A percentile compares a stretch with the other conserved stretches of the same genome.
Evolutionary conservation across 768 basidiomycete genomes (phyloP).

Genomic region (Rhodotorula graminis): DNA sequence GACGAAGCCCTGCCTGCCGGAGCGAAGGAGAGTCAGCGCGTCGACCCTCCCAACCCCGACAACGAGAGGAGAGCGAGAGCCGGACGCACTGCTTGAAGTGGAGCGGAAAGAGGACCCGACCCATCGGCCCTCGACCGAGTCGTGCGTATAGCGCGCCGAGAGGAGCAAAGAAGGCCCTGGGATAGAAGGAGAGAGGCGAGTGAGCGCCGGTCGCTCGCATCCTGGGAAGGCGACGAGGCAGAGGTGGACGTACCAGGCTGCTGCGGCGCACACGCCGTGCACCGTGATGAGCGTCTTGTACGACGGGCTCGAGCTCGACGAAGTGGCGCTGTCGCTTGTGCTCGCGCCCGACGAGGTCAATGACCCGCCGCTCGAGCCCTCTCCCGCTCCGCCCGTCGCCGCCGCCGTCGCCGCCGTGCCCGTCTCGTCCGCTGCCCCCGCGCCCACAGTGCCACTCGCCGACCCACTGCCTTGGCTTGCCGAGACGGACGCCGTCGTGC

Average conservation of each 20-base stretch:
- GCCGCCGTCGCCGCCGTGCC: too few relatives aligned
- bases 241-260: slow-evolving; percentile 8
- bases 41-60: not conserved
- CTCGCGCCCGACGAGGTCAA: not conserved
- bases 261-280: slow-evolving; percentile 14
- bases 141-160: slow-evolving; percentile 25
- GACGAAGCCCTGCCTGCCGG: slow-evolving; percentile 6
- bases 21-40: not conserved
- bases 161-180: slow-evolving; percentile 21
- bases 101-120: slow-evolving; percentile 13
- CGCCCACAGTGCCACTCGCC: too few relatives aligned
- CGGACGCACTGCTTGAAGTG: slow-evolving; percentile 19
- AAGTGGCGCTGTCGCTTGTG: not conserved
- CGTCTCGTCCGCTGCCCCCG: too few relatives aligned
- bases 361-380: too few relatives aligned
- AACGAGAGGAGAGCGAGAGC: too few relatives aligned
- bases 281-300: slow-evolving; percentile 12
- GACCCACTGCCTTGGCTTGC: not conserved
- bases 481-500: not conserved
- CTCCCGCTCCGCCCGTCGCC: too few relatives aligned
- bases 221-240: not conserved
- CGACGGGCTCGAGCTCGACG: not conserved
- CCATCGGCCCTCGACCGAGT: slow-evolving; percentile 1
- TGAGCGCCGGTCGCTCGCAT: not conserved
- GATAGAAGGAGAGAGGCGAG: too few relatives aligned